Evolutionary conservation across 257 asterid genomes (phyloP).

Genomic region (Nicotiana knightiana): DNA sequence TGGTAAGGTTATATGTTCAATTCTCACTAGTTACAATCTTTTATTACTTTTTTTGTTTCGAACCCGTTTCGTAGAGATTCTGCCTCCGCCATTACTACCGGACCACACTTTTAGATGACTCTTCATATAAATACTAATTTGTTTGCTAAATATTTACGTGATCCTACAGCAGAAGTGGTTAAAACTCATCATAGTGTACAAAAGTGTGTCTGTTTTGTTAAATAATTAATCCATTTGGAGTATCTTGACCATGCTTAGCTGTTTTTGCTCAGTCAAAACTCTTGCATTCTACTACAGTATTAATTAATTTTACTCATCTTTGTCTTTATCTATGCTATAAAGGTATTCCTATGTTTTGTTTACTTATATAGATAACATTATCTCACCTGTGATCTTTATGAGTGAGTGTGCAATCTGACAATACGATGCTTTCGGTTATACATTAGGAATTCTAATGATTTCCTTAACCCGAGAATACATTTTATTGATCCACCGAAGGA

Average conservation of each 20-base stretch:
- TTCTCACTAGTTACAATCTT: no score
- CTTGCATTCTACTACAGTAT: background rate
- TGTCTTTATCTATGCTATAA: background rate
- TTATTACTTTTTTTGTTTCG: no score
- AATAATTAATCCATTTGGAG: background rate
- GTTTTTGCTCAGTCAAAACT: conserved; percentile 8
- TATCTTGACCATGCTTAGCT: conserved; percentile 9
- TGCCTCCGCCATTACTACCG: no score
- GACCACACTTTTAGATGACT: no score
- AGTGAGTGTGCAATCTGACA: background rate
- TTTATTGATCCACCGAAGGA: no score
- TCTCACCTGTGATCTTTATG: background rate
- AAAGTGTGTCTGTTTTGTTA: background rate
- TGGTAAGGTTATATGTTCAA: no score
- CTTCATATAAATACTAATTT: no score
- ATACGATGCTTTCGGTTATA: background rate
- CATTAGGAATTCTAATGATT: background rate
- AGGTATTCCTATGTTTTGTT: background rate
- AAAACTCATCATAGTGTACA: background rate
- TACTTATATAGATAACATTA: background rate
- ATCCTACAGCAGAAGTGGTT: background rate
- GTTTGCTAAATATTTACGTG: background rate
- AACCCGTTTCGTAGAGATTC: no score
- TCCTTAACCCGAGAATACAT: background rate
- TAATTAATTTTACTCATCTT: background rate